Conservation (phyloP, 202 grass and related monocot genomes). For the Eragrostis tef region DNA sequence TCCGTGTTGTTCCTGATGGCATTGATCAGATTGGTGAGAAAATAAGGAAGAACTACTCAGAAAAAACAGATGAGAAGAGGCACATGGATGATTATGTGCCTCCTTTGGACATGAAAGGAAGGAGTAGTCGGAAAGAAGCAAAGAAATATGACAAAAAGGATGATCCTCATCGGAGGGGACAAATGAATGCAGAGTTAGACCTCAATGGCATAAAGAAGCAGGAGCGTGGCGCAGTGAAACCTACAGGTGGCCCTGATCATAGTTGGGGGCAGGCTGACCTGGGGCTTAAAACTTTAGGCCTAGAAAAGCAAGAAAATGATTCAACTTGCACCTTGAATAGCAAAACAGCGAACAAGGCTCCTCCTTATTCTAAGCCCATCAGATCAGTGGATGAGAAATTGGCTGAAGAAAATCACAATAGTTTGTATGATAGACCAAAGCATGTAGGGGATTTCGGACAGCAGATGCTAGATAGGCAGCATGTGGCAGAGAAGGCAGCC, state of each 20-base stretch:
- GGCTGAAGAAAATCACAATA: slow-evolving; percentile 50
- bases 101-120: slow-evolving; percentile 42
- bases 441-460: slow-evolving; percentile 42
- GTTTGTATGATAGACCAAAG: slow-evolving; percentile 23
- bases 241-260: slow-evolving; percentile 49
- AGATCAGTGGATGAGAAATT: slow-evolving; percentile 34
- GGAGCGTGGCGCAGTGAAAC: slow-evolving; percentile 44
- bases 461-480: slow-evolving; percentile 41
- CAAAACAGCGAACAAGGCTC: slow-evolving; percentile 64
- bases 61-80: slow-evolving; percentile 53
- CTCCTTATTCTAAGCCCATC: slow-evolving; percentile 74
- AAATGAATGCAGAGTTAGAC: slow-evolving; percentile 45
- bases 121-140: slow-evolving; percentile 48
- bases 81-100: slow-evolving; percentile 40
- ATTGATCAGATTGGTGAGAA: slow-evolving; percentile 46
- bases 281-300: slow-evolving; percentile 56
- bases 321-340: slow-evolving; percentile 53
- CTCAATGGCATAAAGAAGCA: slow-evolving; percentile 60
- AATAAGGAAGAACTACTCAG: slow-evolving; percentile 49
- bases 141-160: slow-evolving; percentile 55
- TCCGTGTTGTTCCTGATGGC: slow-evolving; percentile 68
- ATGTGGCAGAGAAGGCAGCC: slow-evolving; percentile 50
- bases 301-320: slow-evolving; percentile 55
- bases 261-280: slow-evolving; percentile 51
- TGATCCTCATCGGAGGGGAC: slow-evolving; percentile 45